phyloP scores from a whole-genome alignment of 148 eudicot species.

The Bassia scoparia region DNA sequence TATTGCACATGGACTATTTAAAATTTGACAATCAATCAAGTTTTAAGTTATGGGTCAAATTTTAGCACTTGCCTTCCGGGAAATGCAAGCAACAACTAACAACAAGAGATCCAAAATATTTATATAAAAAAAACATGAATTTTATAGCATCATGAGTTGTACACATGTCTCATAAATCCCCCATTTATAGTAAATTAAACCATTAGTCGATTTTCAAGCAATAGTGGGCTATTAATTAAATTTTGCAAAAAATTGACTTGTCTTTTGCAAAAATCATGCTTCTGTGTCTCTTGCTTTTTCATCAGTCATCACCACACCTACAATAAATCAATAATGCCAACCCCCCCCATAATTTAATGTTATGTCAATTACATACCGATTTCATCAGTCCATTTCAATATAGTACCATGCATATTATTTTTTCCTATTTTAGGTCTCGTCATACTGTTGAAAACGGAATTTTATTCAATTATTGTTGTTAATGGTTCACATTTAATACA shows the following conservation, averaged over 20 bases:
- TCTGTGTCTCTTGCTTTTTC: background rate
- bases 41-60: background rate
- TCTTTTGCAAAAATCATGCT: conserved; percentile 11
- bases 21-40: background rate
- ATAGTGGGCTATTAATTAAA: conserved; percentile 1
- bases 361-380: background rate
- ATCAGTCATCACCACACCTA: conserved; percentile 1
- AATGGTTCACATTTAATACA: background rate
- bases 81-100: conserved; percentile 19
- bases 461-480: too few species aligned
- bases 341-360: background rate
- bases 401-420: too few species aligned
- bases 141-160: conserved; percentile 7
- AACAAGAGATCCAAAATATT: too few species aligned
- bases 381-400: conserved; percentile 18
- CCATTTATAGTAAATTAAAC: too few species aligned
- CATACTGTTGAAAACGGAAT: background rate
- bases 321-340: background rate
- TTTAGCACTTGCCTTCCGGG: background rate
- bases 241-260: background rate
- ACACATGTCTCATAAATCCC: conserved; percentile 13
- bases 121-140: too few species aligned
- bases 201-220: conserved; percentile 5
- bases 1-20: background rate
- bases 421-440: background rate